Conservation (phyloP, 371 early-diverging fungal species). For the Mortierella sp. region DNA sequence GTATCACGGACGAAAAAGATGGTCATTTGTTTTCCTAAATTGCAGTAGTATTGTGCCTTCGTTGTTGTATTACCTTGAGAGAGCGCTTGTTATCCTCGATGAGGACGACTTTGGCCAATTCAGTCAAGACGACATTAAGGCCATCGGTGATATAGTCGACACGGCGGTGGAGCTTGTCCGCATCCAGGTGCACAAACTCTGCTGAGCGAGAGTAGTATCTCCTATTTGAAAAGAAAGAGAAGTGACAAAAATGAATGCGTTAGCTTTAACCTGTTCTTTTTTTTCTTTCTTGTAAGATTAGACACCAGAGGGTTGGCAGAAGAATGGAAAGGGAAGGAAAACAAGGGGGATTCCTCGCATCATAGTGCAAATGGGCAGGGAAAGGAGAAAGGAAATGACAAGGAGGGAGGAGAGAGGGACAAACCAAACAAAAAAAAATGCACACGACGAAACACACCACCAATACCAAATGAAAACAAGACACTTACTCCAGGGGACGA, state of each 20-base stretch:
- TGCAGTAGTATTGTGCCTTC: too few species aligned
- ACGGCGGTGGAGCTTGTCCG: conserved; percentile 53
- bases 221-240: neutral
- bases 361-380: neutral
- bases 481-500: conserved; percentile 62
- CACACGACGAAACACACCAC: neutral
- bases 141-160: conserved; percentile 61
- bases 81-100: conserved; percentile 68
- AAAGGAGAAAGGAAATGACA: neutral
- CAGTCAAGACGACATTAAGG: conserved; percentile 61
- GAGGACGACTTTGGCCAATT: conserved; percentile 64
- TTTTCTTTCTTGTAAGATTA: neutral
- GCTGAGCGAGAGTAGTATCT: conserved; percentile 40
- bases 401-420: neutral
- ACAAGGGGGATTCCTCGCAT: neutral
- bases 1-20: neutral
- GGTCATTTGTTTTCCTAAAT: neutral
- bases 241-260: neutral
- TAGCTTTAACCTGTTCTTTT: neutral
- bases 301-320: neutral
- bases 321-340: neutral
- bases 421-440: neutral
- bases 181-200: conserved; percentile 37
- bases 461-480: neutral
- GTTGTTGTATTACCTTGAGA: conserved; percentile 28